Evolutionary conservation across 2,329 filamentous ascomycete species (phyloP).

Genomic region (Sordariomycetes sp.): DNA sequence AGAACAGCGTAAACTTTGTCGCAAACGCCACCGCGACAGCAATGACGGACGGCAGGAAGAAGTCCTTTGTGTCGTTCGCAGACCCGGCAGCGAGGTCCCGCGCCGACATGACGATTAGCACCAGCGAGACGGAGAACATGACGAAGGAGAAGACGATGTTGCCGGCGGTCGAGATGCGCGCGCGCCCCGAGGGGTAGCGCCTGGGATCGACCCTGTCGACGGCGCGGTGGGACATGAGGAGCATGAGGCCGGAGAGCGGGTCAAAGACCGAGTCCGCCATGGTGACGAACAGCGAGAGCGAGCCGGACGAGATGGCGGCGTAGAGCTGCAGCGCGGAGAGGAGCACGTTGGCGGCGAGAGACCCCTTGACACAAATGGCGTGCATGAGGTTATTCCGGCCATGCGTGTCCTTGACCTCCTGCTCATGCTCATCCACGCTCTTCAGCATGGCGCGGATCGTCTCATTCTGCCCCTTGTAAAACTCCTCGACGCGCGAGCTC

Average conservation of each 20-base stretch:
- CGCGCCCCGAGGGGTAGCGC: conserved; percentile 84
- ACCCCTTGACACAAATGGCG: conserved; percentile 51
- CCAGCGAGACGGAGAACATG: conserved; percentile 84
- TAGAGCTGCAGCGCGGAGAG: conserved; percentile 78
- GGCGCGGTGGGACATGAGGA: conserved; percentile 78
- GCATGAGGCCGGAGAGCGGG: conserved; percentile 73
- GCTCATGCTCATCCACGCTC: conserved; percentile 80
- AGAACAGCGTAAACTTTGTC: conserved; percentile 72
- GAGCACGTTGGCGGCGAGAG: conserved; percentile 67
- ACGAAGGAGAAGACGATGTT: conserved; percentile 96
- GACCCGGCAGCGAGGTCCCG: conserved; percentile 49
- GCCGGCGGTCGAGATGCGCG: conserved; percentile 85
- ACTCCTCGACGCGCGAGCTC: conserved; percentile 44
- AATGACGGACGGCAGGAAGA: conserved; percentile 73
- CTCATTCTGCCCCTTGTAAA: conserved; percentile 86
- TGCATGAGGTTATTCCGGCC: conserved; percentile 63
- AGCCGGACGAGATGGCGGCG: conserved; percentile 73
- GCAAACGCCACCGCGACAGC: conserved; percentile 72
- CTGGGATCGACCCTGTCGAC: conserved; percentile 76
- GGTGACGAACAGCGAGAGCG: conserved; percentile 92
- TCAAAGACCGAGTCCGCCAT: conserved; percentile 96
- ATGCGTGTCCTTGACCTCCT: conserved; percentile 67
- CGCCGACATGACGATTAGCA: conserved; percentile 80
- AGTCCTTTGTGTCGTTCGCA: conserved; percentile 41
- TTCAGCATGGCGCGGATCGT: conserved; percentile 87